A percentile compares a stretch with the other conserved stretches of the same genome.
phyloP scores from a whole-genome alignment of 2,329 filamentous ascomycete species.

The Pseudogymnoascus sp. region DNA sequence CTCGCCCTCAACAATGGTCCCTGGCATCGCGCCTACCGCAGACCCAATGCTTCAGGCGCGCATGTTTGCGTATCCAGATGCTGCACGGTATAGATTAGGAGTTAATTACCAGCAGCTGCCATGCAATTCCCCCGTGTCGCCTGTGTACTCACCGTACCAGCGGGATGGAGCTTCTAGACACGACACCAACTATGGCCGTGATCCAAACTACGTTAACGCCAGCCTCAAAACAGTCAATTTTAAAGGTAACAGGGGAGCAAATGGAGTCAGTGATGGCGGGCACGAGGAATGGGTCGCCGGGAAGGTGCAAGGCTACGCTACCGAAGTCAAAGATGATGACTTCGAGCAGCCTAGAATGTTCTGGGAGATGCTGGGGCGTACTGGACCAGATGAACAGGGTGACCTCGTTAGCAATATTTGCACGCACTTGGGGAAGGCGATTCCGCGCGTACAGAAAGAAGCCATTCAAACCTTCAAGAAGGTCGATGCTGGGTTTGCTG shows the following conservation, averaged over 20 bases:
- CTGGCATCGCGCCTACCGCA: constrained; percentile 59
- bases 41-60: constrained; percentile 62
- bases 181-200: constrained; percentile 36
- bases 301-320: constrained; percentile 12
- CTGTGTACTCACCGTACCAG: constrained; percentile 35
- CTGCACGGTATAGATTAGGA: constrained; percentile 49
- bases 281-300: constrained; percentile 28
- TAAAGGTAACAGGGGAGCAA: constrained; percentile 9
- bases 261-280: constrained; percentile 8
- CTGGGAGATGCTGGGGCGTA: constrained; percentile 27
- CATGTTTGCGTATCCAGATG: constrained; percentile 63
- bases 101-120: constrained; percentile 52
- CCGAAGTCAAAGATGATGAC: constrained; percentile 31
- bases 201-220: constrained; percentile 36
- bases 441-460: background rate
- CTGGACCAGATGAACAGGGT: background rate
- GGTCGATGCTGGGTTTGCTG: background rate
- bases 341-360: constrained; percentile 34
- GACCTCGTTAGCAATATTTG: background rate
- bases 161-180: constrained; percentile 32
- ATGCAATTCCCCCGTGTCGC: constrained; percentile 36
- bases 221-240: constrained; percentile 23
- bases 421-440: background rate
- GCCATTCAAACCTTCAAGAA: background rate
- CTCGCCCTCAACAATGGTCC: constrained; percentile 56